These are phyloP conservation scores for Torulaspora microellipsoides DNA, from an alignment of 805 yeast genomes.

Conservation along the genomic window DNA sequence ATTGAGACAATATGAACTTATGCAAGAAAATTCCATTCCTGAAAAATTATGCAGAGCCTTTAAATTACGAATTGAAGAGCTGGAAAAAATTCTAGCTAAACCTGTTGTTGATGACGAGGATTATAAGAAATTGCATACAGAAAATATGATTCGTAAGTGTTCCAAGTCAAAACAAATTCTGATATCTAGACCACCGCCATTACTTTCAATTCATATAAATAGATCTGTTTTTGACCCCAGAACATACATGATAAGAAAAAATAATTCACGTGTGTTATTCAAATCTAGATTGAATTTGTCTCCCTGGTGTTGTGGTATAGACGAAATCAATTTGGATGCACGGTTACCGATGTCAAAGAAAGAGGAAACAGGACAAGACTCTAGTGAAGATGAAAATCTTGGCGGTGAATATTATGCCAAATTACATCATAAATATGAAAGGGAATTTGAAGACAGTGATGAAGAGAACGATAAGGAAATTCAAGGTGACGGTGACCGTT, in stretches of 20 bases:
- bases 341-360: conserved; percentile 63
- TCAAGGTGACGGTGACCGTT: conserved; percentile 9
- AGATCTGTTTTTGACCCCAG: conserved; percentile 89
- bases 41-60: conserved; percentile 37
- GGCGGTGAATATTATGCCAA: conserved; percentile 31
- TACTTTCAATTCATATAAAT: conserved; percentile 81
- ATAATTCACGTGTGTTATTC: conserved; percentile 75
- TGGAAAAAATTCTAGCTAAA: conserved; percentile 51
- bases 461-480: conserved; percentile 21
- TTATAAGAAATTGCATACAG: conserved; percentile 67
- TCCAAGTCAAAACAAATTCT: conserved; percentile 80
- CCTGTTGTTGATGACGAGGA: conserved; percentile 76
- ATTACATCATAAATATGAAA: conserved; percentile 31
- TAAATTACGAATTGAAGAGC: conserved; percentile 42
- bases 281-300: conserved; percentile 64
- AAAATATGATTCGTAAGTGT: conserved; percentile 67
- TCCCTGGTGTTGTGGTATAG: conserved; percentile 63
- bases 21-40: conserved; percentile 18
- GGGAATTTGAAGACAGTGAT: conserved; percentile 34
- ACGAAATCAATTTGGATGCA: conserved; percentile 75
- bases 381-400: conserved; percentile 32
- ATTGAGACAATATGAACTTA: conserved; percentile 26
- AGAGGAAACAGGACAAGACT: conserved; percentile 40
- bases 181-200: conserved; percentile 76
- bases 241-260: conserved; percentile 78